These are phyloP conservation scores for Epichloe typhina DNA, from an alignment of 2,329 filamentous ascomycete genomes.

Conservation along the genomic window DNA sequence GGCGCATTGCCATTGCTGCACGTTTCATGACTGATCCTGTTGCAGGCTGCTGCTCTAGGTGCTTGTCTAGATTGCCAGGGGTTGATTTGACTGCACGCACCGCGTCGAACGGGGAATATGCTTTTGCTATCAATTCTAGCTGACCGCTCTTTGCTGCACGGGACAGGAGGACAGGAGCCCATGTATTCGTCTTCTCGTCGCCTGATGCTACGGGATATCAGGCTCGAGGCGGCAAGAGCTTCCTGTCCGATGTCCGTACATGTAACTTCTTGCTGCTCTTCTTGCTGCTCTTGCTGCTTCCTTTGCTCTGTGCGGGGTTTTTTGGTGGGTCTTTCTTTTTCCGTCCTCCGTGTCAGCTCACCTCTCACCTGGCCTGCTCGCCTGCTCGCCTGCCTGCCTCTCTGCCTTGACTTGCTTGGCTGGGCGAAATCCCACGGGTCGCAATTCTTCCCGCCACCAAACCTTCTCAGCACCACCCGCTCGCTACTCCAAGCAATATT, in stretches of 20 bases:
- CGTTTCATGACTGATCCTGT: too few relatives aligned
- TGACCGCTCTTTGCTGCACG: not conserved
- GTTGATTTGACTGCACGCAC: too few relatives aligned
- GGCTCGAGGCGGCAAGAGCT: not conserved
- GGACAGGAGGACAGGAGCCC: not conserved
- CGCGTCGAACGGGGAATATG: too few relatives aligned
- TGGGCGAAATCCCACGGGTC: not conserved
- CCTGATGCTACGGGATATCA: not conserved
- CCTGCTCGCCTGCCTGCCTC: not conserved
- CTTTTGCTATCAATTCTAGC: not conserved
- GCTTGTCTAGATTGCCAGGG: too few relatives aligned
- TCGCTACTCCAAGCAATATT: not conserved
- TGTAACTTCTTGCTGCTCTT: too few relatives aligned
- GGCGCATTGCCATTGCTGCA: too few relatives aligned
- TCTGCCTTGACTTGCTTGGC: not conserved
- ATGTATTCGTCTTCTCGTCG: not conserved
- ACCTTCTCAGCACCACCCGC: not conserved
- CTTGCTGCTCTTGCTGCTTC: not conserved
- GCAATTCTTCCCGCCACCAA: constrained; percentile 2
- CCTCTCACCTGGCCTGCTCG: not conserved
- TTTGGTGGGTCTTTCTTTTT: not conserved
- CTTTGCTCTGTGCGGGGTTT: not conserved
- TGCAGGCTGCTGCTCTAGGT: too few relatives aligned
- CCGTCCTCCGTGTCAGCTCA: too few relatives aligned
- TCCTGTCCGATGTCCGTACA: too few relatives aligned